These are phyloP conservation scores for Arthroderma uncinatum DNA, from an alignment of 2,329 filamentous ascomycete species.

Conservation along the genomic window DNA sequence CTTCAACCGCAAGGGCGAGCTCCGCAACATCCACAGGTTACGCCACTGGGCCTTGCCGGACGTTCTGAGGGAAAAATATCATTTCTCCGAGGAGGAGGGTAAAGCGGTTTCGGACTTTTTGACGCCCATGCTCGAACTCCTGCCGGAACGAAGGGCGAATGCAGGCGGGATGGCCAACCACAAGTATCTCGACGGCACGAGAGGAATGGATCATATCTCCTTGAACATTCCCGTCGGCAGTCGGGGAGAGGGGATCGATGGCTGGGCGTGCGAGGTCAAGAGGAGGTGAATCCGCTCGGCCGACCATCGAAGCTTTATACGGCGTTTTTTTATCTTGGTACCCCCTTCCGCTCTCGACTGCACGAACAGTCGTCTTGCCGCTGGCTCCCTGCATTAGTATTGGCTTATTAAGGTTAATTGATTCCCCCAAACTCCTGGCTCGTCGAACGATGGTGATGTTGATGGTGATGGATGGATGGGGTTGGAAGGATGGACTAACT, in stretches of 20 bases:
- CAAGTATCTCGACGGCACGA: constrained; percentile 68
- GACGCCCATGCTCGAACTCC: constrained; percentile 77
- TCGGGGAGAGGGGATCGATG: constrained; percentile 83
- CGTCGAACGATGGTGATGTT: neutral
- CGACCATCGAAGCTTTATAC: neutral
- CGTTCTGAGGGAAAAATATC: constrained; percentile 91
- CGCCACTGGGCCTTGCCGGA: constrained; percentile 93
- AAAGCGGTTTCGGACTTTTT: constrained; percentile 73
- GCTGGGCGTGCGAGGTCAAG: constrained; percentile 84
- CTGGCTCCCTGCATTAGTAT: neutral
- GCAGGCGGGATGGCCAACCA: constrained; percentile 91
- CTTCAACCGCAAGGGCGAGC: constrained; percentile 92
- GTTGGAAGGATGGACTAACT: neutral
- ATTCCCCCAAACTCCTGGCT: neutral
- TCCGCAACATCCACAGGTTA: constrained; percentile 92
- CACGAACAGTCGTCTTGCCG: neutral
- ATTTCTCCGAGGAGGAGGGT: constrained; percentile 74
- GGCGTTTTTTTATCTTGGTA: neutral
- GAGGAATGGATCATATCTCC: constrained; percentile 72
- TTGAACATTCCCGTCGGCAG: constrained; percentile 69
- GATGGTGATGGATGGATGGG: neutral
- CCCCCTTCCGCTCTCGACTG: neutral
- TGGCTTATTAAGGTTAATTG: neutral
- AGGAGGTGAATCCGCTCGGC: constrained; percentile 44
- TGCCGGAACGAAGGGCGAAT: constrained; percentile 82